Conservation (phyloP, 1,284 basidiomycete genomes). For the Malassezia globosa region DNA sequence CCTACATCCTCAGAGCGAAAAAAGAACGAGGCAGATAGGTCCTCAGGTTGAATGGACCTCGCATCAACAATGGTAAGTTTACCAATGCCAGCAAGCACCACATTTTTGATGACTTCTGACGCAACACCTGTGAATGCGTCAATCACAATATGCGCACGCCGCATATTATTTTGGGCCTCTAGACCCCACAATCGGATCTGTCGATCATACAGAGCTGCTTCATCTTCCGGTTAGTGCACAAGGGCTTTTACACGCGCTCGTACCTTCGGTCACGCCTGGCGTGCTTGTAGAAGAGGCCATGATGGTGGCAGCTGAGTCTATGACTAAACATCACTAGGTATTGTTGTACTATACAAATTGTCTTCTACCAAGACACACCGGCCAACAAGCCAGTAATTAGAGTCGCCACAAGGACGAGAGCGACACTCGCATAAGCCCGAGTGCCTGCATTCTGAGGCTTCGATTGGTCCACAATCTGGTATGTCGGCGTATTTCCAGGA, state of each 20-base stretch:
- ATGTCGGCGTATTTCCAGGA: conserved; percentile 27
- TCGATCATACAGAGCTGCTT: conserved; percentile 81
- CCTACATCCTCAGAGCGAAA: conserved; percentile 86
- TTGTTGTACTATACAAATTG: background rate
- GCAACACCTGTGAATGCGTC: conserved; percentile 70
- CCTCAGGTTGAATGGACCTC: conserved; percentile 49
- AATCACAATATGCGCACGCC: conserved; percentile 79
- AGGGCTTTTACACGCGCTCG: background rate
- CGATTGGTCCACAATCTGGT: conserved; percentile 18
- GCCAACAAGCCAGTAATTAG: background rate
- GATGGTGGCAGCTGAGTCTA: background rate
- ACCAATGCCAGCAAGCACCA: conserved; percentile 56
- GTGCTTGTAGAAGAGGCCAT: background rate
- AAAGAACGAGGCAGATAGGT: conserved; percentile 84
- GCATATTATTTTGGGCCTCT: conserved; percentile 93
- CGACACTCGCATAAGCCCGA: background rate
- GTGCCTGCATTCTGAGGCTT: conserved; percentile 12
- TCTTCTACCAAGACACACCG: background rate
- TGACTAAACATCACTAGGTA: conserved; percentile 13
- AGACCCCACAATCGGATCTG: conserved; percentile 96
- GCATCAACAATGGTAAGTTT: conserved; percentile 54
- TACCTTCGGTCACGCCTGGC: conserved; percentile 11
- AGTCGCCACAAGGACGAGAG: background rate
- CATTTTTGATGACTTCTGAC: conserved; percentile 92
- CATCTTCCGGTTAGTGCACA: conserved; percentile 52